Conservation (phyloP, 2,329 filamentous ascomycete species). For the Alternaria consortialis region DNA sequence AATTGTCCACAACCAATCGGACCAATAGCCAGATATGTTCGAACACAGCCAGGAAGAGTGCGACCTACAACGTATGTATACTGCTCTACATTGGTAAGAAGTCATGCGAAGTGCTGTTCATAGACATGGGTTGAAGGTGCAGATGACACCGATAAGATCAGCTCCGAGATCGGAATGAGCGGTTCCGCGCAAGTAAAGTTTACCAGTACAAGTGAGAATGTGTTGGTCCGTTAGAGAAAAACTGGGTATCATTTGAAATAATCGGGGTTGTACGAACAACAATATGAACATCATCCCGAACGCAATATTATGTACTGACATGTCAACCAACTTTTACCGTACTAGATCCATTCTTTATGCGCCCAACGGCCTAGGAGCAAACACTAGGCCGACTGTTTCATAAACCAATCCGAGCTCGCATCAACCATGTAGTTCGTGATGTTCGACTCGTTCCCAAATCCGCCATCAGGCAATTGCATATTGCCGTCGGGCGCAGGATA, state of each 20-base stretch:
- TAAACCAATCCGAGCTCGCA: constrained; percentile 78
- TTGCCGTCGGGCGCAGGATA: constrained; percentile 43
- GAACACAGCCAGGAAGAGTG: not conserved
- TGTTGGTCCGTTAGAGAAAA: not conserved
- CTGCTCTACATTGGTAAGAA: not conserved
- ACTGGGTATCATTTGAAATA: constrained; percentile 11
- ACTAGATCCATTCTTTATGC: not conserved
- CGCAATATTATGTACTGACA: not conserved
- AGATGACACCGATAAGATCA: constrained; percentile 1
- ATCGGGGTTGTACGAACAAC: not conserved
- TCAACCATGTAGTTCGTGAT: constrained; percentile 82
- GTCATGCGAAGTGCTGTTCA: not conserved
- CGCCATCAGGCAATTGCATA: constrained; percentile 37
- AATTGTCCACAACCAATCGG: not conserved
- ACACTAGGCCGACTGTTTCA: constrained; percentile 31
- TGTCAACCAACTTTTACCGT: constrained; percentile 2
- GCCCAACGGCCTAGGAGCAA: not conserved
- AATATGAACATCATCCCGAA: not conserved
- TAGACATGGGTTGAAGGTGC: not conserved
- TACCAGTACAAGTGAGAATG: not conserved
- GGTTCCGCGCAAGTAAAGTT: not conserved
- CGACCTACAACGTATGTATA: not conserved
- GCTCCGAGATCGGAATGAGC: constrained; percentile 23
- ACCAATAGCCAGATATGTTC: not conserved
- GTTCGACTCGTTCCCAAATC: constrained; percentile 70